Conservation (phyloP, 805 yeast species). For the Candida succiphila region DNA sequence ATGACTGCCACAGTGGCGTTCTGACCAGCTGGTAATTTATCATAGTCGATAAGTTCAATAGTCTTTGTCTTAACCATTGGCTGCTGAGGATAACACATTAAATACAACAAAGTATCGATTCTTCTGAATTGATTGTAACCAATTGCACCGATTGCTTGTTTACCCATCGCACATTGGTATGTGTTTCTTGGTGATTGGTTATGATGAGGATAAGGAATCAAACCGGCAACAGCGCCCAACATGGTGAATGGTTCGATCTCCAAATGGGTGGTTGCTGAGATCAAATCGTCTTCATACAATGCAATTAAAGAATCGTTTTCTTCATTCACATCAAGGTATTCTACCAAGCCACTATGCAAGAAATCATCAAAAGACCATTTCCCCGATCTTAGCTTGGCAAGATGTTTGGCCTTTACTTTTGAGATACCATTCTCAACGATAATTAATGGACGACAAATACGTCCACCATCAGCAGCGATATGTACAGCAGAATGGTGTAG, state of each 20-base stretch:
- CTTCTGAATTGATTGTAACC: constrained; percentile 95
- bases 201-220: constrained; percentile 88
- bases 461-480: constrained; percentile 97
- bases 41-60: constrained; percentile 90
- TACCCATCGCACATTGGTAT: constrained; percentile 95
- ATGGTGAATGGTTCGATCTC: constrained; percentile 95
- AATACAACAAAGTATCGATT: constrained; percentile 84
- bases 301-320: constrained; percentile 94
- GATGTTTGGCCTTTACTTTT: constrained; percentile 63
- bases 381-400: constrained; percentile 52
- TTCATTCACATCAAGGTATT: constrained; percentile 93
- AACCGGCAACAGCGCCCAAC: constrained; percentile 86
- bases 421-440: constrained; percentile 70
- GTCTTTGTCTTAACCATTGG: constrained; percentile 99
- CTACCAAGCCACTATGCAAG: constrained; percentile 76
- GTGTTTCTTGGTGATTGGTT: constrained; percentile 90
- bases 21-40: constrained; percentile 96
- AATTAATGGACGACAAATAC: constrained; percentile 94
- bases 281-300: constrained; percentile 62
- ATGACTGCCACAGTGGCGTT: constrained; percentile 98
- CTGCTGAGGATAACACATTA: constrained; percentile 98
- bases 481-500: constrained; percentile 89
- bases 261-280: constrained; percentile 63
- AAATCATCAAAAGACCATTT: constrained; percentile 87
- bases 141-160: constrained; percentile 99